These are phyloP conservation scores for Chrysoporthe austroafricana DNA, from an alignment of 2,329 filamentous ascomycete species.

Conservation along the genomic window DNA sequence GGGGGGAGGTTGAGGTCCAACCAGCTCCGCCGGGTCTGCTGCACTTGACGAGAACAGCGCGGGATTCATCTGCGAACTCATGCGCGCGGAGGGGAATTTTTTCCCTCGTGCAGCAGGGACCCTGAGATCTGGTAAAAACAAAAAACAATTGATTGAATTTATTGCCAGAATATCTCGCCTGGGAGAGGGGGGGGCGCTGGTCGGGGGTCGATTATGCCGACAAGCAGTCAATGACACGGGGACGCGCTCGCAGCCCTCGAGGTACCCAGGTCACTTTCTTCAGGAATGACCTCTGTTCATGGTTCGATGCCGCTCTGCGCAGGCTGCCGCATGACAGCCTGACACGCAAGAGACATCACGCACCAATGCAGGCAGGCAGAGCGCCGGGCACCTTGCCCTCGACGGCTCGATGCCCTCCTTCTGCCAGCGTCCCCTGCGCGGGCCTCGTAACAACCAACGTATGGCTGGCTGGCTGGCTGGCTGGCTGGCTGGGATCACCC, in stretches of 20 bases:
- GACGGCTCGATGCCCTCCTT: too few relatives aligned
- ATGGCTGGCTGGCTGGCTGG: too few relatives aligned
- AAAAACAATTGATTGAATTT: background rate
- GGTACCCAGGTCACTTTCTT: background rate
- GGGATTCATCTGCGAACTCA: background rate
- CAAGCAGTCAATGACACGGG: too few relatives aligned
- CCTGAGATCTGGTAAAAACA: background rate
- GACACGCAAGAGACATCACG: background rate
- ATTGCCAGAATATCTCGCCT: background rate
- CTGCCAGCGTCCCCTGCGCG: too few relatives aligned
- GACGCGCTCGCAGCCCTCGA: too few relatives aligned
- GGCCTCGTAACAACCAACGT: too few relatives aligned
- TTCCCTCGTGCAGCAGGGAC: background rate
- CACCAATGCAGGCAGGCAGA: background rate
- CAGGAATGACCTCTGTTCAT: background rate
- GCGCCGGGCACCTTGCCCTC: too few relatives aligned
- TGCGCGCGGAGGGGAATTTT: background rate
- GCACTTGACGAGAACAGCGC: constrained; percentile 6
- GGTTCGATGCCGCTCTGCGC: too few relatives aligned
- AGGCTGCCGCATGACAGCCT: background rate
- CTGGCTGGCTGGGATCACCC: too few relatives aligned
- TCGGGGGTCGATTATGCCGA: too few relatives aligned
- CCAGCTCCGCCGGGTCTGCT: background rate
- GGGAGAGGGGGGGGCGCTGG: background rate
- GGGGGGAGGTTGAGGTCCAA: background rate